A percentile compares a stretch with the other conserved stretches of the same genome.
phyloP scores from a whole-genome alignment of 805 yeast genomes.

The Ogataea allantospora region DNA sequence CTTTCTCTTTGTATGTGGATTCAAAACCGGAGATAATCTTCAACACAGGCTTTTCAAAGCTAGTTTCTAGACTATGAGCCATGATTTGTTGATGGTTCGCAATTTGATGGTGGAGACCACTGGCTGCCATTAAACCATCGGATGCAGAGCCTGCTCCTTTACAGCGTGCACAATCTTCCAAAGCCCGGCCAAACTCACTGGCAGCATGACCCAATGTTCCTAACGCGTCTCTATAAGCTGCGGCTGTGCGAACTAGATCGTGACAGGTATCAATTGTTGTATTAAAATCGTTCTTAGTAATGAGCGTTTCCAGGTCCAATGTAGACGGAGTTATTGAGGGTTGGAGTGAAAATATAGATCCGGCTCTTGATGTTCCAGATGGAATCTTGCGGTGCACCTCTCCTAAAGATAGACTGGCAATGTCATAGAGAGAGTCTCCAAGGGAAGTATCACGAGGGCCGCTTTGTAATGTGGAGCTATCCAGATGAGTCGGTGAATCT shows the following conservation, averaged over 20 bases:
- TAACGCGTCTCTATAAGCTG: slow-evolving; percentile 46
- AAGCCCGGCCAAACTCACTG: slow-evolving; percentile 65
- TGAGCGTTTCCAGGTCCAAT: slow-evolving; percentile 56
- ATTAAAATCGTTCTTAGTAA: slow-evolving; percentile 59
- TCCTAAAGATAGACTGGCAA: slow-evolving; percentile 4
- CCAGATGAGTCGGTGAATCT: slow-evolving; percentile 2
- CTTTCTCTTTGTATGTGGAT: slow-evolving; percentile 44
- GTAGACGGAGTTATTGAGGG: slow-evolving; percentile 52
- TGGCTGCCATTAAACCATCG: slow-evolving; percentile 66
- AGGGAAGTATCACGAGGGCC: not conserved
- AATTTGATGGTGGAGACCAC: slow-evolving; percentile 73
- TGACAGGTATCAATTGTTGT: slow-evolving; percentile 47
- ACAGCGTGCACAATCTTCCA: slow-evolving; percentile 61
- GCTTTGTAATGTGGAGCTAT: slow-evolving; percentile 3
- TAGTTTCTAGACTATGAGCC: slow-evolving; percentile 51
- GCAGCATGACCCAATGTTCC: slow-evolving; percentile 54
- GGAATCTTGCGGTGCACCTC: slow-evolving; percentile 7
- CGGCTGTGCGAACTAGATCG: slow-evolving; percentile 47
- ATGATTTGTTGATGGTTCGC: slow-evolving; percentile 77
- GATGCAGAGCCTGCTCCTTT: slow-evolving; percentile 60
- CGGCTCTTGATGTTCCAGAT: slow-evolving; percentile 13
- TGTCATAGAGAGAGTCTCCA: slow-evolving; percentile 6
- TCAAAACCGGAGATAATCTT: slow-evolving; percentile 45
- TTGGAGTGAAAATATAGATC: slow-evolving; percentile 37
- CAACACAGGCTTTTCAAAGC: slow-evolving; percentile 53